These are phyloP conservation scores for Eucalyptus pumila DNA, from an alignment of 345 rosid species.

Conservation along the genomic window DNA sequence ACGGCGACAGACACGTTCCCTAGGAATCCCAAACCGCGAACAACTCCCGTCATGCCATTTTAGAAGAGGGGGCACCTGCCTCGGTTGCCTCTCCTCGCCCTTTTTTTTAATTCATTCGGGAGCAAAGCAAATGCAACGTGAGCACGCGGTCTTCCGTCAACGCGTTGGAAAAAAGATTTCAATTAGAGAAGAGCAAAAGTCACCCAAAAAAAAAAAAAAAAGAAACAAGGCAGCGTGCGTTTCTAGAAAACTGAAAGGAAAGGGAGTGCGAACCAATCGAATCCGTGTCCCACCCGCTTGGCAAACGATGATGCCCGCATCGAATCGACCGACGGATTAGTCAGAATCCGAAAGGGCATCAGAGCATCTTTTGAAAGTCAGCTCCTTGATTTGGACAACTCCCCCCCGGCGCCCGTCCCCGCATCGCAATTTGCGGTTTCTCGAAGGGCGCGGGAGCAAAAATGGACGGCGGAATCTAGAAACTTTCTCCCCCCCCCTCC, in stretches of 20 bases:
- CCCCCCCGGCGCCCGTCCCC: neutral
- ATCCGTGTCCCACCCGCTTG: neutral
- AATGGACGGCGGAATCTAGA: neutral
- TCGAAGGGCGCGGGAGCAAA: neutral
- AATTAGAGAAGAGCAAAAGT: neutral
- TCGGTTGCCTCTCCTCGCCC: neutral
- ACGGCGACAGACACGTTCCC: neutral
- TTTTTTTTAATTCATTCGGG: neutral
- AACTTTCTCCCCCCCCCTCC: neutral
- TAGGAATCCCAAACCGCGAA: too few species aligned
- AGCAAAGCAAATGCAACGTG: neutral
- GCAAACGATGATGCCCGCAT: neutral
- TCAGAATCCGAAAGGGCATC: neutral
- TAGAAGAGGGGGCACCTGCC: neutral
- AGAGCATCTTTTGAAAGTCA: neutral
- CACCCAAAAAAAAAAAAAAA: too few species aligned
- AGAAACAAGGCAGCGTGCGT: neutral
- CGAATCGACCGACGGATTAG: neutral
- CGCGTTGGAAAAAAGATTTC: neutral
- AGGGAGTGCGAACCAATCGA: neutral
- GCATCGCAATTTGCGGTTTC: neutral
- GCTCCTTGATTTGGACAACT: neutral
- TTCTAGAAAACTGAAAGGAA: neutral
- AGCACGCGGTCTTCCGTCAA: neutral
- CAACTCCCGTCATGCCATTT: neutral